phyloP scores from a whole-genome alignment of 2,329 filamentous ascomycete species.

The Cytospora leucostoma region DNA sequence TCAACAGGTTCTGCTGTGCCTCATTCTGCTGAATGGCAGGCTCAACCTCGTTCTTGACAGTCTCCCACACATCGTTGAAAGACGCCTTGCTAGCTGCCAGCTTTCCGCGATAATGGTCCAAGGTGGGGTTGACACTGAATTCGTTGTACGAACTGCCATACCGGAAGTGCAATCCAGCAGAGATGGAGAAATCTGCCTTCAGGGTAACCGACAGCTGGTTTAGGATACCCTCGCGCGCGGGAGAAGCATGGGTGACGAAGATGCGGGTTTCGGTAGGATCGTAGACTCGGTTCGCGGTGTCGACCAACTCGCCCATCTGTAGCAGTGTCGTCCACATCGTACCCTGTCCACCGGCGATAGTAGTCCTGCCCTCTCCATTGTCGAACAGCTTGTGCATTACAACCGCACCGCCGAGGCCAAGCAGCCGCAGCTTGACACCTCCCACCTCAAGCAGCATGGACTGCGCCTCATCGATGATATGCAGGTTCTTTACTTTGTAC shows the following conservation, averaged over 20 bases:
- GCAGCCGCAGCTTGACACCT: constrained; percentile 90
- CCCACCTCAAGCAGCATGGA: constrained; percentile 93
- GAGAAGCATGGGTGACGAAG: constrained; percentile 95
- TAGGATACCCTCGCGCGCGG: constrained; percentile 90
- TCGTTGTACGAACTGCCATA: constrained; percentile 99
- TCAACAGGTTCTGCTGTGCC: constrained; percentile 86
- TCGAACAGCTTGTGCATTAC: constrained; percentile 99
- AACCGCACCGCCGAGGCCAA: constrained; percentile 92
- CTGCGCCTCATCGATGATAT: constrained; percentile 97
- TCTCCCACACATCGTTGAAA: constrained; percentile 99
- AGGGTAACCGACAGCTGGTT: constrained; percentile 97
- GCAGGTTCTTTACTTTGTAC: constrained; percentile 95
- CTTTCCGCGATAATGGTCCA: constrained; percentile 98
- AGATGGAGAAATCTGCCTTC: constrained; percentile 98
- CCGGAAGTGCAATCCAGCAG: constrained; percentile 94
- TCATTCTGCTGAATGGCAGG: constrained; percentile 92
- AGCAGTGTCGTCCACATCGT: constrained; percentile 99
- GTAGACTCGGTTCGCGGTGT: constrained; percentile 97
- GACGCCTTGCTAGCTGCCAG: constrained; percentile 96
- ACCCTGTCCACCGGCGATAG: constrained; percentile 95
- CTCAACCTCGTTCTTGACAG: constrained; percentile 93
- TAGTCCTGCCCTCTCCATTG: constrained; percentile 95
- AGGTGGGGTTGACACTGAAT: constrained; percentile 96
- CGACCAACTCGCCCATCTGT: constrained; percentile 97
- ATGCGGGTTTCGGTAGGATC: constrained; percentile 96